Evolutionary conservation across 1,284 basidiomycete species (phyloP).

Genomic region (Caloboletus inedulis): DNA sequence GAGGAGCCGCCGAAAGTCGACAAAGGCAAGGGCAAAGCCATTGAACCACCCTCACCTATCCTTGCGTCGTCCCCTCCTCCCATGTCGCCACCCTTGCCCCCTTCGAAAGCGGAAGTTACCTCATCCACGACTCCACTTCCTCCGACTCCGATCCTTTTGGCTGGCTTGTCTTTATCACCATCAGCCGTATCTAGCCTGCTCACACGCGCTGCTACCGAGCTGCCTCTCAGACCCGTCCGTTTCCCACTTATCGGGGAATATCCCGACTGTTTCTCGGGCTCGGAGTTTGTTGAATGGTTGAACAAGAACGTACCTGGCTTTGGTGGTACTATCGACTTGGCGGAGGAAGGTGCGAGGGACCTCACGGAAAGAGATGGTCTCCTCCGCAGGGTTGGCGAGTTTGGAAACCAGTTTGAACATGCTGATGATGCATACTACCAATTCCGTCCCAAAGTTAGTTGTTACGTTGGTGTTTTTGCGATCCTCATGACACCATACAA

Average conservation of each 20-base stretch:
- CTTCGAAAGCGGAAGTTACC: constrained; percentile 36
- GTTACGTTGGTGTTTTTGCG: background rate
- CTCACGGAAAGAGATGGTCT: constrained; percentile 74
- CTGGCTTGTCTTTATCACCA: constrained; percentile 67
- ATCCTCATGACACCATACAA: constrained; percentile 4
- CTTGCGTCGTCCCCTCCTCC: constrained; percentile 58
- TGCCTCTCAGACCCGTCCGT: constrained; percentile 61
- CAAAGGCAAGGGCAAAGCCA: constrained; percentile 75
- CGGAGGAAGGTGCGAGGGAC: constrained; percentile 75
- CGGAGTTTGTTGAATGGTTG: constrained; percentile 77
- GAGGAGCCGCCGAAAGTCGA: constrained; percentile 55
- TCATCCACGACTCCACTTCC: constrained; percentile 38
- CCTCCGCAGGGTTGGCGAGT: constrained; percentile 74
- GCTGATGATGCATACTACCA: constrained; percentile 77
- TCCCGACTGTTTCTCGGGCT: constrained; percentile 78
- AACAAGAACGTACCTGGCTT: constrained; percentile 67
- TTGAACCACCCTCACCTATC: constrained; percentile 41
- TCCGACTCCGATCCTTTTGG: constrained; percentile 61
- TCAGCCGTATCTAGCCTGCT: constrained; percentile 66
- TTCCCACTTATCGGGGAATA: constrained; percentile 88
- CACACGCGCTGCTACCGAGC: constrained; percentile 58
- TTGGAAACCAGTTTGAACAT: constrained; percentile 74
- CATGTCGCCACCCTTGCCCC: constrained; percentile 55
- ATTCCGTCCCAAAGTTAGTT: constrained; percentile 67
- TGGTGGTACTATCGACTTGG: constrained; percentile 69